Base-by-base conservation (phyloP, 257 asterid genomes). In the Henckelia pumila region DNA sequence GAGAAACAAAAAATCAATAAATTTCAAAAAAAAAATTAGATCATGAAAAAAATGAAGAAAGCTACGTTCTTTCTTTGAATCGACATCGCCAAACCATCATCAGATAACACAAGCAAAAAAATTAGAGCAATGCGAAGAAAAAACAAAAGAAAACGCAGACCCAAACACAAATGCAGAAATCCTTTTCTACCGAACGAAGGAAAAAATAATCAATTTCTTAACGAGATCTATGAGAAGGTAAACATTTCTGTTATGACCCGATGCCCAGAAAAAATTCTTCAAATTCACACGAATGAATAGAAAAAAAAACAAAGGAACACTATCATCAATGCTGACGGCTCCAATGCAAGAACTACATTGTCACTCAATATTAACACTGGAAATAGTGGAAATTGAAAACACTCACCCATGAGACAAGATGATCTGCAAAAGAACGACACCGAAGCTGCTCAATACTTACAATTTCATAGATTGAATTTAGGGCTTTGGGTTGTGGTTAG, bases 191-290 rank as follows among this genome's bases (percentile, higher is more conserved):
- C 24, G 8, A 5, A 56, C 24, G 8, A 58, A 26, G 63, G 24
- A 25, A 58, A 7, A 58, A 1, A 5, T 1, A n/a, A 26, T 25
- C 63, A 24, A 33, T 20, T 14, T 58, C 17, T 8, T 14, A 37
- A 25, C 47, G n/a, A 56, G 71, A 67, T 67, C 33, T 14, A 30
- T 9, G 55, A 23, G 49, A 24, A 40, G 22, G 59, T 10, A 26
- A 25, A 8, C n/a, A 13, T 24, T 21, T 25, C 21, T 28, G 49
- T 3, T 6, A 20, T 37, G 55, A 19, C 30, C 62, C 23, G 30
- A 23, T 30, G 25, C 10, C 7, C 57, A 25, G 21, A 21, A 26
- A 2, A 19, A 62, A 0, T 8, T 62, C 22, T 5, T 19, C 7
- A 14, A n/a, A 29, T 47, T 20, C 69, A 19, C 23, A 33, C 19